Evolutionary conservation across 2,329 filamentous ascomycete species (phyloP).

Genomic region (Talaromyces sp.): DNA sequence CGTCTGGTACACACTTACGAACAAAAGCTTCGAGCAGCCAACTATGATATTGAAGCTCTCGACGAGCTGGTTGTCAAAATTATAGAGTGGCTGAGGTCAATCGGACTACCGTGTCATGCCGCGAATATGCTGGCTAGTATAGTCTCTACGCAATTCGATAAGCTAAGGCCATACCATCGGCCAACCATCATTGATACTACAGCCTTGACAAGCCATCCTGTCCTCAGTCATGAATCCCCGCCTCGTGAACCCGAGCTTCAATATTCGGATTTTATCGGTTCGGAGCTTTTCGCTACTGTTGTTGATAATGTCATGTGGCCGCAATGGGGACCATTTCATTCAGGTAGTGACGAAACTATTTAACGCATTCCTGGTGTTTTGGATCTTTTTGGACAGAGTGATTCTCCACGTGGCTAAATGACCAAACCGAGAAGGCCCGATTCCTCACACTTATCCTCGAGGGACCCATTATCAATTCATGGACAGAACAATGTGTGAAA

Average conservation of each 20-base stretch:
- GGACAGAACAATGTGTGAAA: no score
- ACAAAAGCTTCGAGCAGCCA: constrained; percentile 22
- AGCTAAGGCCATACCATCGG: neutral
- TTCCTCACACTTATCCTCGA: no score
- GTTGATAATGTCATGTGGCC: constrained; percentile 6
- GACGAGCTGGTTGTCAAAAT: constrained; percentile 31
- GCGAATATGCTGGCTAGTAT: constrained; percentile 39
- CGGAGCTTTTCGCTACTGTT: constrained; percentile 5
- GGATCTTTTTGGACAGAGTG: no score
- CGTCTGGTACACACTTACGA: constrained; percentile 36
- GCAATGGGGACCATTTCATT: constrained; percentile 1
- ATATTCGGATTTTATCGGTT: constrained; percentile 2
- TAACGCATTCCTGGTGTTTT: no score
- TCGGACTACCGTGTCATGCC: constrained; percentile 40
- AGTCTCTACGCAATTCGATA: constrained; percentile 20
- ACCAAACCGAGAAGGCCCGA: no score
- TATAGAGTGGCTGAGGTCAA: constrained; percentile 37
- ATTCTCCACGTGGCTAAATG: no score
- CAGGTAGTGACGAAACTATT: neutral
- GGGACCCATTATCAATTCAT: no score
- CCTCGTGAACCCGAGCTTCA: neutral
- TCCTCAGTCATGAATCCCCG: neutral
- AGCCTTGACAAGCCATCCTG: neutral
- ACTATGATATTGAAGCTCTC: constrained; percentile 29
- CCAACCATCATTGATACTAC: neutral